These are phyloP conservation scores for Pythium brassicae DNA, from an alignment of 352 stramenopile species.

Conservation along the genomic window DNA sequence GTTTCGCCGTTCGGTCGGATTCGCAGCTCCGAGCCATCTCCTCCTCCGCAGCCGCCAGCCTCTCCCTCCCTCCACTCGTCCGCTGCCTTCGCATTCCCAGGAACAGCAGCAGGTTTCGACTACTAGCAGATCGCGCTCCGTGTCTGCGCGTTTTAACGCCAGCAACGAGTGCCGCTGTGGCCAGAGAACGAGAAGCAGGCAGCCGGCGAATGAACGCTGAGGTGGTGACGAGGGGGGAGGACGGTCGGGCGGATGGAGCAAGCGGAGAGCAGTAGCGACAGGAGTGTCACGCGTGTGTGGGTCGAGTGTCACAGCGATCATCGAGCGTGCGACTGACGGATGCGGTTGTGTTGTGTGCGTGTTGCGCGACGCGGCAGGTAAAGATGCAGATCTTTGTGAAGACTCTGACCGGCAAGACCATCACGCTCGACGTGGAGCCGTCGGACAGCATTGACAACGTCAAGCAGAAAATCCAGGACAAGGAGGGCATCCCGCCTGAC, in stretches of 20 bases:
- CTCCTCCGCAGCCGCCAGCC: background rate
- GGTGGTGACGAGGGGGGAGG: too few species aligned
- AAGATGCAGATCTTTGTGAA: slow-evolving; percentile 98
- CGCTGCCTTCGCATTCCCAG: too few species aligned
- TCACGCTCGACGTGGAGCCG: slow-evolving; percentile 96
- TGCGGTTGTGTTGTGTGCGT: slow-evolving; percentile 1
- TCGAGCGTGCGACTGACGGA: too few species aligned
- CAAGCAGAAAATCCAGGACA: slow-evolving; percentile 95
- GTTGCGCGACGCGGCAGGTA: slow-evolving; percentile 19
- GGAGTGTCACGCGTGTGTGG: background rate
- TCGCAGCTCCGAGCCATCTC: background rate
- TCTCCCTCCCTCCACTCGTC: background rate
- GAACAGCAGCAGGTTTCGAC: too few species aligned
- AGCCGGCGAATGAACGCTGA: background rate
- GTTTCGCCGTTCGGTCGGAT: background rate
- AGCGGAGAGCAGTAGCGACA: background rate
- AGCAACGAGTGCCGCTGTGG: background rate
- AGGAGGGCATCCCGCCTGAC: slow-evolving; percentile 91
- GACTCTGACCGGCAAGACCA: slow-evolving; percentile 97
- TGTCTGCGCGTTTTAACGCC: too few species aligned
- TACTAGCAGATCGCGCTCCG: too few species aligned
- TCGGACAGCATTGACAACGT: slow-evolving; percentile 99
- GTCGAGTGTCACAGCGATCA: too few species aligned
- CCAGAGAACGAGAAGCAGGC: background rate
- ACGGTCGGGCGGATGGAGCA: background rate